Base-by-base conservation (phyloP, 2,329 filamentous ascomycete genomes). In the Cladosporium sp. region DNA sequence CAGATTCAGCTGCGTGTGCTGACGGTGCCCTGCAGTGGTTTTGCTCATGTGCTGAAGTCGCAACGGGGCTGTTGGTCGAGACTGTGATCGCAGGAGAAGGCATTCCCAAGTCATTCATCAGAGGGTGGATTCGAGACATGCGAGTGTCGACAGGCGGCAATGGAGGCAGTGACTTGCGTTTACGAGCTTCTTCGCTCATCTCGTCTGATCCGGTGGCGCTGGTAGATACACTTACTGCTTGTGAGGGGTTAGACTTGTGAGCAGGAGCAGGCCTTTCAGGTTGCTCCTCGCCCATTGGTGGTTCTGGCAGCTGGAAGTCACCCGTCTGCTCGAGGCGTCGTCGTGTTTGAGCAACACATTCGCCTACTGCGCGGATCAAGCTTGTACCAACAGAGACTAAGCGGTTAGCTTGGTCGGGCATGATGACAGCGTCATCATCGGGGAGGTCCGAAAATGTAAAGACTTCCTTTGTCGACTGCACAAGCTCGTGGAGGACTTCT, bases 341-440 rank as follows among this genome's bases (percentile, higher is more conserved):
- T 61, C 89, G 89, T 9, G 91, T 86, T 70, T 91, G 92, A 6
- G 87, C 85, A 17, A 96, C 87, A 68, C 92, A 96, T 60, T 96
- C 90, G 36, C 92, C 92, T 39, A 91, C 90, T 18, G 89, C 87
- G 59, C 89, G 85, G 20, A 99, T 66, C 27, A 67, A 54, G 32
- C 57, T 58, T 9, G 64, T 65, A 27, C 61, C 63, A 8, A 64
- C 54, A 18, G 38, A 53, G 24, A 66, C 61, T 18, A 66, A 54
- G 19, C 59, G 60, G 22, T 57, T 58, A 19, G 54, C 59, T 47
- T 67, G 63, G n/a, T 63, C 58, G 1, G 87, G 87, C 69, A 90
- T 81, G 59, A 95, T 86, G 29, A 95, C 76, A 53, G 92, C 84
- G 54, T 90, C 87, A 27, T 80, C 79, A 20, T 86, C 82, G 11